phyloP scores from a whole-genome alignment of 441 rosid genomes.

The Syzygium syzygioides region DNA sequence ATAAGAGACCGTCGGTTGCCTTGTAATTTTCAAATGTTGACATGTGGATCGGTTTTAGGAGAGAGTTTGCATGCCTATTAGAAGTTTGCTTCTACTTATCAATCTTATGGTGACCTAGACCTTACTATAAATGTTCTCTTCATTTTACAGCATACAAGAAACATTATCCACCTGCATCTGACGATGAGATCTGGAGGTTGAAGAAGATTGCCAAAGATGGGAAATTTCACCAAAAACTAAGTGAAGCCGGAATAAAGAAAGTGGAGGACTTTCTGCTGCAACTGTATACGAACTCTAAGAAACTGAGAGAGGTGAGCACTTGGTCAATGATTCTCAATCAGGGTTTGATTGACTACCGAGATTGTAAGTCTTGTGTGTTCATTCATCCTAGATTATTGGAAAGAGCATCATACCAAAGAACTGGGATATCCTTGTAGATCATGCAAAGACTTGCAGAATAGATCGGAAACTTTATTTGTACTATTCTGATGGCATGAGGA shows the following conservation, averaged over 20 bases:
- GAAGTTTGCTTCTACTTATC: too few species aligned
- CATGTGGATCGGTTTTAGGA: too few species aligned
- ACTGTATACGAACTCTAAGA: not conserved
- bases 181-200: not conserved
- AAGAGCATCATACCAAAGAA: rapidly evolving
- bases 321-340: not conserved
- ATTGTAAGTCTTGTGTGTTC: not conserved
- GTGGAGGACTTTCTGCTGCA: not conserved
- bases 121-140: not conserved
- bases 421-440: rapidly evolving
- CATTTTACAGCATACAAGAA: not conserved
- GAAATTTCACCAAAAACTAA: not conserved
- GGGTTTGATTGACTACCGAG: too few species aligned
- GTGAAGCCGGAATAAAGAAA: not conserved
- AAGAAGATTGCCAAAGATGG: not conserved
- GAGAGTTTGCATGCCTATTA: too few species aligned
- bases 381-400: not conserved
- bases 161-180: not conserved
- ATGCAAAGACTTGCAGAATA: not conserved
- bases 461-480: not conserved
- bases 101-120: rapidly evolving
- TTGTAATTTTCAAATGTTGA: too few species aligned
- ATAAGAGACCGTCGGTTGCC: too few species aligned
- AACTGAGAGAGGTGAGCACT: not conserved
- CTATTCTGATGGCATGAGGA: too few species aligned